phyloP scores from a whole-genome alignment of 2,329 filamentous ascomycete genomes.

The Onygenales sp. region DNA sequence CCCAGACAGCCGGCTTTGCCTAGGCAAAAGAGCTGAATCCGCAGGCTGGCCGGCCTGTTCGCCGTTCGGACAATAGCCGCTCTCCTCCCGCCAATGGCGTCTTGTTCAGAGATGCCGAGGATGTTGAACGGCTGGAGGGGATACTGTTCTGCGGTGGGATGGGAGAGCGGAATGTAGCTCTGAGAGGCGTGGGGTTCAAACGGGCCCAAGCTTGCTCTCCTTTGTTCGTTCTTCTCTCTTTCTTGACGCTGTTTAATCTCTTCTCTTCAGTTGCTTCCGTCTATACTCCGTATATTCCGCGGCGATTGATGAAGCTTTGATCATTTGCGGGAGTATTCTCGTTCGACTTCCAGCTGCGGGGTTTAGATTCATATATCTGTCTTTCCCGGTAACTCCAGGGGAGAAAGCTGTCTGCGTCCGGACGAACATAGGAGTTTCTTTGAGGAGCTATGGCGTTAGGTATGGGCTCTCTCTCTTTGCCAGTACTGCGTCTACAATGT shows the following conservation, averaged over 20 bases:
- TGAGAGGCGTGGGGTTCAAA: too few relatives aligned
- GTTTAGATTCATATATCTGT: too few relatives aligned
- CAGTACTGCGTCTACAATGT: neutral
- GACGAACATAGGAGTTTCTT: neutral
- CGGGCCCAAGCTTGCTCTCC: too few relatives aligned
- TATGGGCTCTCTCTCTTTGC: neutral
- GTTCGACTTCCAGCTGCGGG: too few relatives aligned
- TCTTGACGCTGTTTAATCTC: too few relatives aligned
- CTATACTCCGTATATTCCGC: too few relatives aligned
- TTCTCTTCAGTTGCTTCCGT: too few relatives aligned
- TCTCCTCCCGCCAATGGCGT: neutral
- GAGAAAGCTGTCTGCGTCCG: neutral
- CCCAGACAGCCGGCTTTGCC: neutral
- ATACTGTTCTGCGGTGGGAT: neutral
- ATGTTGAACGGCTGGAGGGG: neutral
- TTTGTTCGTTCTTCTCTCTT: too few relatives aligned
- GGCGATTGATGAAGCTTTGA: too few relatives aligned
- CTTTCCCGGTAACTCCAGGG: neutral
- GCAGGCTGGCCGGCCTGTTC: neutral
- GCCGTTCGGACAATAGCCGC: neutral
- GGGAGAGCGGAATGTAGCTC: neutral
- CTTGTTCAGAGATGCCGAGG: neutral
- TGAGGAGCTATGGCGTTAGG: constrained; percentile 6
- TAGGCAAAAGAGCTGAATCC: neutral
- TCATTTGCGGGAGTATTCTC: too few relatives aligned